These are phyloP conservation scores for Mycena crocata DNA, from an alignment of 768 basidiomycete species.

Conservation along the genomic window DNA sequence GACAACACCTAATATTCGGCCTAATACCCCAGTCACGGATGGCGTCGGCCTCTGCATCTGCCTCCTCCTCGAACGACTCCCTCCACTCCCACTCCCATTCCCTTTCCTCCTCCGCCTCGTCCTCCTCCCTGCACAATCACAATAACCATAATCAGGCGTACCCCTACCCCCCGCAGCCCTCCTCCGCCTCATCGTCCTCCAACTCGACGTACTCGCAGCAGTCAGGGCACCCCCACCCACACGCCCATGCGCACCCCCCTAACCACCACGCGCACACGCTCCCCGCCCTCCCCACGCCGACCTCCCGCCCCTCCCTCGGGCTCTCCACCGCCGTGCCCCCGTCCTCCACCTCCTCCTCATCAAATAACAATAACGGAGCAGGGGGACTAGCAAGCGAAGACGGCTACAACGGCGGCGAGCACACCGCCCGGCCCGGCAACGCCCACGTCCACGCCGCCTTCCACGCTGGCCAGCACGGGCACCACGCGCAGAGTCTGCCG, in stretches of 20 bases:
- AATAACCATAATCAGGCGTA: too few species aligned
- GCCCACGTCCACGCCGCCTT: slow-evolving; percentile 59
- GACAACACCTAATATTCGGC: too few species aligned
- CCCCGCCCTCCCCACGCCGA: slow-evolving; percentile 6
- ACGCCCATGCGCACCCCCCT: not conserved
- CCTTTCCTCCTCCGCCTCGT: too few species aligned
- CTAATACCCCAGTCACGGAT: too few species aligned
- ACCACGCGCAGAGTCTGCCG: slow-evolving; percentile 43
- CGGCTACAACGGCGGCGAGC: slow-evolving; percentile 51
- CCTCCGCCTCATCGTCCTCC: too few species aligned
- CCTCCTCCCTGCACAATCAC: too few species aligned
- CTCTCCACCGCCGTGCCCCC: slow-evolving; percentile 51
- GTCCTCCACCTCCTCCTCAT: slow-evolving; percentile 49
- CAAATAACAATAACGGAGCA: too few species aligned
- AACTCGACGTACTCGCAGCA: not conserved
- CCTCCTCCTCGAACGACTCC: too few species aligned
- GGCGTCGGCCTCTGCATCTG: too few species aligned
- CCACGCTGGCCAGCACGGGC: slow-evolving; percentile 44
- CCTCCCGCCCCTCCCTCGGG: slow-evolving; percentile 43
- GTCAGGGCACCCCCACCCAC: not conserved
- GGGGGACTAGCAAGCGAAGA: not conserved
- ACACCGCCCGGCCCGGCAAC: slow-evolving; percentile 61
- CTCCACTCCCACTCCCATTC: too few species aligned
- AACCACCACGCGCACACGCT: slow-evolving; percentile 23
- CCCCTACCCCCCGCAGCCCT: too few species aligned